Evolutionary conservation across 176 grass and related monocot genomes (phyloP), one percentile per base, ranked within the genome.

Genomic region (Chrysopogon serrulatus): DNA sequence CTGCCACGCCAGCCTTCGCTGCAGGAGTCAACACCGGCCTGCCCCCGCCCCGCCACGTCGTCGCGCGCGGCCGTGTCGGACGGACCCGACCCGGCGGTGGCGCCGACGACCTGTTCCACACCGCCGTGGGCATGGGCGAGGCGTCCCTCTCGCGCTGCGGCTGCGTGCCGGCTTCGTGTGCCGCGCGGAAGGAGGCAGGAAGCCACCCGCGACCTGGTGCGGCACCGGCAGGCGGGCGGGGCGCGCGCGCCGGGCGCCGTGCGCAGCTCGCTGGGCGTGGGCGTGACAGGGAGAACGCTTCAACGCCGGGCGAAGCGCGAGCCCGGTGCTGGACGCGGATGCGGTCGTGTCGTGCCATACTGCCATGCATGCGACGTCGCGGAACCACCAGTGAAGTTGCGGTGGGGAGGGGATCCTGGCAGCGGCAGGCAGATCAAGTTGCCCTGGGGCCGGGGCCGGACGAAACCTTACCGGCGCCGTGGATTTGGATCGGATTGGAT

Each of bases 401-500:
- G 10, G 8, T 12, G 34, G 65, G 23, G n/a, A 59, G n/a, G n/a
- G n/a, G n/a, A 23, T 33, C 59, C 21, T 53, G 64, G 61, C 62
- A 19, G 1, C 15, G 13, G 49, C 49, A 53, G 19, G 1, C n/a
- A n/a, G 33, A 79, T 19, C 59, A 18, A 23, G 71, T 74, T 45
- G 44, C 44, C 71, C 23, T 1, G 21, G 34, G 14, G 27, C 27
- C 61, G 11, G 44, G 44, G 14, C 16, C 45, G 45, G 16, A 65
- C 62, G 5, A 28, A 41, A 60, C 59, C 27, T 34, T 1, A 4
- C 7, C 9, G 23, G 12, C 13, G 36, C 78, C 11, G 48, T 11
- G 71, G 81, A 84, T 75, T 83, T 11, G 71, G 81, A 84, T 75
- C 73, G 68, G 68, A 82, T 28, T 18, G 37, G 36, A 61, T 12